A percentile compares a stretch with the other conserved stretches of the same genome.
Evolutionary conservation across 306 rosid genomes (phyloP).

Genomic region (Prunus campanulata): DNA sequence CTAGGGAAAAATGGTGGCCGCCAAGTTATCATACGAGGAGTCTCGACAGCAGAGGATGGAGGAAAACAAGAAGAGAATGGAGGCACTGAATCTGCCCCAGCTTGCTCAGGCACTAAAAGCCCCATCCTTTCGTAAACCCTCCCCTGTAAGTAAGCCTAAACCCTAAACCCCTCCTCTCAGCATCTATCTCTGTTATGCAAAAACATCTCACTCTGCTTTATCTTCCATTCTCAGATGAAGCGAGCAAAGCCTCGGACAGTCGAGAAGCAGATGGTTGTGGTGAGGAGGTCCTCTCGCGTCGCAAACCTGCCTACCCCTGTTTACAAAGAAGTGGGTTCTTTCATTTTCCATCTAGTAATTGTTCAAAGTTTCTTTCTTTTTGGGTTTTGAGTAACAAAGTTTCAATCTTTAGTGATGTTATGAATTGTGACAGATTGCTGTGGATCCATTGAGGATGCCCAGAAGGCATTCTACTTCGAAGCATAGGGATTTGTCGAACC

Average conservation of each 20-base stretch:
- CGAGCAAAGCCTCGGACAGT: slow-evolving; percentile 38
- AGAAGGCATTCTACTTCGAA: slow-evolving; percentile 41
- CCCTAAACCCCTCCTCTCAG: not conserved
- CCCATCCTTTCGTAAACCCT: slow-evolving; percentile 50
- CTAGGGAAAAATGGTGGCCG: slow-evolving; percentile 27
- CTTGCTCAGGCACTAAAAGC: slow-evolving; percentile 56
- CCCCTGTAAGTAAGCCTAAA: slow-evolving; percentile 29
- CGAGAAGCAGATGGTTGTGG: slow-evolving; percentile 44
- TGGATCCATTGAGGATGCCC: slow-evolving; percentile 48
- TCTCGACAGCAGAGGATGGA: slow-evolving; percentile 61
- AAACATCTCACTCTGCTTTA: not conserved
- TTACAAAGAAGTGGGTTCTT: slow-evolving; percentile 57
- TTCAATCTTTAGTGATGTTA: not conserved
- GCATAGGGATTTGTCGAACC: slow-evolving; percentile 56
- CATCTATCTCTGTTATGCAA: not conserved
- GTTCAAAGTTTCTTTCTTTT: not conserved
- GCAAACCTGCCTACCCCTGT: slow-evolving; percentile 56
- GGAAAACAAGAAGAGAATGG: slow-evolving; percentile 71
- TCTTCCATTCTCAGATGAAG: slow-evolving; percentile 35
- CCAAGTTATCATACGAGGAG: slow-evolving; percentile 57
- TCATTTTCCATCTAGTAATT: not conserved
- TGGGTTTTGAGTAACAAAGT: not conserved
- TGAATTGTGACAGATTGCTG: slow-evolving; percentile 30
- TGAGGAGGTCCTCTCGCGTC: slow-evolving; percentile 73
- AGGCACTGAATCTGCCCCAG: slow-evolving; percentile 60